Base-by-base conservation (phyloP, 2,329 filamentous ascomycete genomes). In the Ilyonectria sp. region DNA sequence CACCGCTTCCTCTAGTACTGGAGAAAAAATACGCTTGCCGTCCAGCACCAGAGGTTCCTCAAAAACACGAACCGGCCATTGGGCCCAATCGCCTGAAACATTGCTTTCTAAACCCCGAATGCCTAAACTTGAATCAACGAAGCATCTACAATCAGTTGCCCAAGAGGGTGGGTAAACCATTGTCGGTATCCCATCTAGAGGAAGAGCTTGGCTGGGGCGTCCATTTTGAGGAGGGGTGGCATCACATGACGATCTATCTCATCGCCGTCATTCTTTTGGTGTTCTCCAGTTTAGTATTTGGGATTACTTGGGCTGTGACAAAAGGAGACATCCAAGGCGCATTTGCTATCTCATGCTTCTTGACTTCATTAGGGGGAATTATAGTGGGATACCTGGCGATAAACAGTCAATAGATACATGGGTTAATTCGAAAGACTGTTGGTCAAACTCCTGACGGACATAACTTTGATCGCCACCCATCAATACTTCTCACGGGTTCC, bases 141-240 rank as follows among this genome's bases (percentile, higher is more conserved):
- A 53, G 23, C 8, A 13, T 35, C 2, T 53, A 53, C 26, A 35
- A 53, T 6, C 49, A 35, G 29, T 2, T 35, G 4, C 49, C n/a
- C 8, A 53, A 53, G 29, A 17, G 49, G 17, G 29, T 19, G 7
- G 33, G 29, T 53, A 29, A 29, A 19, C 29, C 33, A 17, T 35
- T 53, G 3, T 10, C 17, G n/a, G 49, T 31, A n/a, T 23, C 49
- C 4, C 49, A 53, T 29, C 17, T 33, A n/a, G 3, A 29, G 35
- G 49, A 29, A n/a, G 23, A 53, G 29, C 49, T 53, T 53, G 49
- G 29, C 15, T 53, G 49, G 49, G 29, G 49, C 1, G 13, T 53
- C 6, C 49, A 53, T n/a, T 53, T 53, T 9, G 26, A 53, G 29
- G 49, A 53, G 19, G 29, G 49, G 6, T 53, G 29, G 31, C 17